Base-by-base conservation (phyloP, 345 rosid species). In the Noccaea bulbosa region DNA sequence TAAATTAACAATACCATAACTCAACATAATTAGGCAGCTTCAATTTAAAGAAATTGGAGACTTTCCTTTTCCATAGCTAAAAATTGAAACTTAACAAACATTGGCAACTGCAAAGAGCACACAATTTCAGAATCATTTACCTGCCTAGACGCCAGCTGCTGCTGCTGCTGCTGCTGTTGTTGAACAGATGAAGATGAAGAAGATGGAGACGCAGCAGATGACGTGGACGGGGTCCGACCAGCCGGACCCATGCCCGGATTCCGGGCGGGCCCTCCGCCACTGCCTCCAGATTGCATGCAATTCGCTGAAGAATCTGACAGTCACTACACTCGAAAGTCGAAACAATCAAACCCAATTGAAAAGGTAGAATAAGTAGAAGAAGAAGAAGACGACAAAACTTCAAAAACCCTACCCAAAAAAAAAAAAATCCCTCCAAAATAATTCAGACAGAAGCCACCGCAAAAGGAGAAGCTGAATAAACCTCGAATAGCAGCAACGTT, bases 131-230 rank as follows among this genome's bases (percentile, higher is more conserved):
- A 78, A 75, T 50, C 38, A 30, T 75, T 47, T 70, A 87, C 95
- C 96, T 87, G 97, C 71, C 91, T 83, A 71, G 91, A 79, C 78
- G 84, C 87, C 30, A 81, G 72, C 12, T 84, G 87, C 1, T 84
- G 87, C 32, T 83, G 92, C 3, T 85, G 93, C 5, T 83, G 30
- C 30, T 27, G 81, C 32, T 86, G 68, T 39, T 87, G 84, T 14
- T 91, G 91, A 44, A 87, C 97, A 20, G 98, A 92, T 7, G 98
- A 93, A 4, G 98, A 89, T 0, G 99, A 91, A 10, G 99, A 94
- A 45, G 99, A 79, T n/a, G 99, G 93, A 54, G 99, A 88, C 14
- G 97, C 91, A 24, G 97, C 96, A 17, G 97, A 86, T 35, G 99
- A 89, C 33, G 91, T 86, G 74, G 97, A 84, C 2, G 91, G 82